A percentile compares a stretch with the other conserved stretches of the same genome.
These are phyloP conservation scores for Fusarium cyanostomum DNA, from an alignment of 2,329 filamentous ascomycete genomes.

Conservation along the genomic window DNA sequence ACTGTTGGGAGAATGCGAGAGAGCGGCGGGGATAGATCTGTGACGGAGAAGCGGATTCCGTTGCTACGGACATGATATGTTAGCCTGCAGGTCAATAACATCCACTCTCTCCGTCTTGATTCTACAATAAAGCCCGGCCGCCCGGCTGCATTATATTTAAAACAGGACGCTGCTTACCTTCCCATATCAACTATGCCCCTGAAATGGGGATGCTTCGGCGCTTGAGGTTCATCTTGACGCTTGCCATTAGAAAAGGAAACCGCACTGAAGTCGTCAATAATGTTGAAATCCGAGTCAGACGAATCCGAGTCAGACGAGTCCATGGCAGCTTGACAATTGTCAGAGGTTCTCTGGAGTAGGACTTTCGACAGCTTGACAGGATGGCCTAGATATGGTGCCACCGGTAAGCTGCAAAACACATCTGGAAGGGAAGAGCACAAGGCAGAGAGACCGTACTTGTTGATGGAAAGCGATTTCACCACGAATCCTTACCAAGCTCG, in stretches of 20 bases:
- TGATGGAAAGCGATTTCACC: too few species aligned
- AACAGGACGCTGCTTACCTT: constrained; percentile 2
- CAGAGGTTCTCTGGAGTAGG: too few species aligned
- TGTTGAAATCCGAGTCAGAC: constrained; percentile 5
- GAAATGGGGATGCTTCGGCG: background rate
- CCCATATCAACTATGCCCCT: constrained; percentile 30
- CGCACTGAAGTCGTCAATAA: background rate
- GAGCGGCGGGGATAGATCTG: constrained; percentile 22
- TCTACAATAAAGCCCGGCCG: too few species aligned
- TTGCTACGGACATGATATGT: constrained; percentile 8
- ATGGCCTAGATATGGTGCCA: too few species aligned
- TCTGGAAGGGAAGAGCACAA: too few species aligned
- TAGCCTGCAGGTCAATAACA: background rate
- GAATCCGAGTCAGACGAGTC: too few species aligned
- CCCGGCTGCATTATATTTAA: background rate
- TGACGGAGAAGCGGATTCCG: constrained; percentile 26
- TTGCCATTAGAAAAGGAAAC: background rate
- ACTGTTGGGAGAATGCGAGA: constrained; percentile 26
- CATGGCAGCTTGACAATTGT: too few species aligned
- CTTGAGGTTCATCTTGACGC: background rate
- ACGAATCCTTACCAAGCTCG: too few species aligned
- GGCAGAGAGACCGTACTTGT: too few species aligned
- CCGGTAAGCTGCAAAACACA: too few species aligned
- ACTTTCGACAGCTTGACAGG: too few species aligned
- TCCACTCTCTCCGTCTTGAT: background rate